phyloP scores from a whole-genome alignment of 192 early-diverging fungal species.

The Backusella liffmaniae region DNA sequence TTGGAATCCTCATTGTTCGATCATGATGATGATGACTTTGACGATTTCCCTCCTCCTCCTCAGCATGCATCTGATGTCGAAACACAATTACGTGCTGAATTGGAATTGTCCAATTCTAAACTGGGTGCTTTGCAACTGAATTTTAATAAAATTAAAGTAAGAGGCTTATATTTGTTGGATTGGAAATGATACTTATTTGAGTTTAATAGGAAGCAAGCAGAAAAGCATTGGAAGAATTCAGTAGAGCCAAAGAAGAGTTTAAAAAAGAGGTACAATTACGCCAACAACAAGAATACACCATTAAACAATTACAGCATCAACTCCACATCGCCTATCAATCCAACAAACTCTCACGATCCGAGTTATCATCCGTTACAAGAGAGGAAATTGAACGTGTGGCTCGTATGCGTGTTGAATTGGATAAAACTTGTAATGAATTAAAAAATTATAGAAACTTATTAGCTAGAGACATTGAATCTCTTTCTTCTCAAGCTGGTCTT shows the following conservation, averaged over 20 bases:
- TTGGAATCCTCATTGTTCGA: conserved; percentile 12
- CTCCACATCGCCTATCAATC: conserved; percentile 20
- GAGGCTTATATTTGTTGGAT: background rate
- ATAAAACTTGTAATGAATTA: conserved; percentile 30
- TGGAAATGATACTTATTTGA: background rate
- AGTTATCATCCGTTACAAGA: conserved; percentile 15
- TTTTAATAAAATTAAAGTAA: conserved; percentile 10
- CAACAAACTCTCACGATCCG: conserved; percentile 8
- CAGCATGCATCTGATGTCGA: background rate
- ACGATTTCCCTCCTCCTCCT: conserved; percentile 16
- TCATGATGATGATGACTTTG: conserved; percentile 16
- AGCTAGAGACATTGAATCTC: conserved; percentile 33
- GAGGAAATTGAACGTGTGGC: conserved; percentile 33
- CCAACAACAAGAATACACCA: conserved; percentile 23
- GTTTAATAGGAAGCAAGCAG: conserved; percentile 29
- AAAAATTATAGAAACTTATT: conserved; percentile 32
- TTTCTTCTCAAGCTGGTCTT: conserved; percentile 40
- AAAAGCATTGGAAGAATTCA: conserved; percentile 36
- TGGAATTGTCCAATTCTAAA: background rate
- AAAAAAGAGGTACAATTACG: conserved; percentile 30
- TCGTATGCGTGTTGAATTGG: conserved; percentile 26
- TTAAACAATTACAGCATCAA: conserved; percentile 29
- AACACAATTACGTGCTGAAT: background rate
- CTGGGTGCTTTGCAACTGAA: background rate
- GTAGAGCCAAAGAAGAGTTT: conserved; percentile 44